phyloP scores from a whole-genome alignment of 371 early-diverging fungal species.

The Choanephora cucurbitarum region DNA sequence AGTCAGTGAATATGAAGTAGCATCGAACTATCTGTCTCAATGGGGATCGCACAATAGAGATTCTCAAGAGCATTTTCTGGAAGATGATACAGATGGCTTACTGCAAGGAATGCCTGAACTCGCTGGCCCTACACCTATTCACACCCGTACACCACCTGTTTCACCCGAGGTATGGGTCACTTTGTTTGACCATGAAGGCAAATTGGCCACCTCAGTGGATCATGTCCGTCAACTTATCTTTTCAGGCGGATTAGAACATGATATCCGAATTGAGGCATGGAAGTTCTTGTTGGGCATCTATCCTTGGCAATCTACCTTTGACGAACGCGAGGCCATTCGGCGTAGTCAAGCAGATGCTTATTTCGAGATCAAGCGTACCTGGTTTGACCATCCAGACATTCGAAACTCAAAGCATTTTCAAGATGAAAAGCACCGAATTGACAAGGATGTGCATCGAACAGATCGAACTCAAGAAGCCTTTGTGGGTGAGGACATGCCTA shows the following conservation, averaged over 20 bases:
- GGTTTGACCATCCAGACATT: constrained; percentile 71
- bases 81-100: constrained; percentile 29
- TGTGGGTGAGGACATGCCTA: constrained; percentile 65
- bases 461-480: constrained; percentile 84
- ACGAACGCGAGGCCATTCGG: constrained; percentile 69
- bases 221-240: constrained; percentile 70
- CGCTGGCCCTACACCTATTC: constrained; percentile 28
- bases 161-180: constrained; percentile 78
- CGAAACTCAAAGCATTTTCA: constrained; percentile 60
- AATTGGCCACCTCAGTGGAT: constrained; percentile 50
- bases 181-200: constrained; percentile 68
- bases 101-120: constrained; percentile 35
- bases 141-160: constrained; percentile 55
- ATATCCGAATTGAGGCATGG: constrained; percentile 88
- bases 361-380: constrained; percentile 72
- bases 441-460: constrained; percentile 93
- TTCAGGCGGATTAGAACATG: constrained; percentile 78
- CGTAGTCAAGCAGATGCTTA: constrained; percentile 72
- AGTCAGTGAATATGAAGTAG: constrained; percentile 78
- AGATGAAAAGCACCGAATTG: constrained; percentile 87
- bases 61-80: constrained; percentile 13
- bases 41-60: constrained; percentile 54
- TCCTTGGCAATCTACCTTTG: constrained; percentile 82
- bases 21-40: constrained; percentile 75
- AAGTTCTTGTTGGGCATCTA: constrained; percentile 85